Evolutionary conservation across 192 early-diverging fungal species (phyloP), one percentile per base, ranked within the genome.

Genomic region (Tieghemiomyces parasiticus): DNA sequence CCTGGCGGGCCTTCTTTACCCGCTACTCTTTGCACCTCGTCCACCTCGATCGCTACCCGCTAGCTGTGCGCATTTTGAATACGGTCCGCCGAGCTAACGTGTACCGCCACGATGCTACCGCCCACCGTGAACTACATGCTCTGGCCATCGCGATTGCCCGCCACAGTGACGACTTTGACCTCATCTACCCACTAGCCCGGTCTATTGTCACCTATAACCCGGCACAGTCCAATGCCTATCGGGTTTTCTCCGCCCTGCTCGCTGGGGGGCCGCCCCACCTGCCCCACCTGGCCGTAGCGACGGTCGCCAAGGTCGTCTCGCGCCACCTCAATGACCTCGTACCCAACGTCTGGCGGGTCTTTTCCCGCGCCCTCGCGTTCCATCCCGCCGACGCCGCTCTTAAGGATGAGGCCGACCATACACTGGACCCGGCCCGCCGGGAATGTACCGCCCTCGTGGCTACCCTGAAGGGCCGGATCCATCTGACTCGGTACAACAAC

Each of bases 1-100:
- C 60, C 24, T 77, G 75, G 75, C 30, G 62, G 10, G 60, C 67
- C 33, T 68, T 77, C 64, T 74, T 77, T 28, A 62, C 74, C n/a
- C 31, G 60, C 47, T 74, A 71, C 48, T 65, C 47, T 9, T 63
- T 69, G 32, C 69, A 68, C 25, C 62, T 77, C 63, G 45, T 62
- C 2, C 48, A 71, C 2, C 58, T 59, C 44, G 48, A 47, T 14
- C 61, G 61, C 13, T 8, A 56, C 1, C 48, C 35, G 24, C 65
- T 60, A 25, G 71, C 75, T 4, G 20, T 66, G 13, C 47, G 60
- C 8, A 44, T 74, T 52, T 65, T 77, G 0, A 69, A 74, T 22
- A 55, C 26, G 2, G 61, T 74, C 29, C 61, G 51, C 42, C 59
- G 65, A 35, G 68, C 69, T 46, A 77, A 65, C 58, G 63, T 73